A percentile compares a stretch with the other conserved stretches of the same genome.
These are phyloP conservation scores for Phragmites australis DNA, from an alignment of 176 grass and related monocot species.

Conservation along the genomic window DNA sequence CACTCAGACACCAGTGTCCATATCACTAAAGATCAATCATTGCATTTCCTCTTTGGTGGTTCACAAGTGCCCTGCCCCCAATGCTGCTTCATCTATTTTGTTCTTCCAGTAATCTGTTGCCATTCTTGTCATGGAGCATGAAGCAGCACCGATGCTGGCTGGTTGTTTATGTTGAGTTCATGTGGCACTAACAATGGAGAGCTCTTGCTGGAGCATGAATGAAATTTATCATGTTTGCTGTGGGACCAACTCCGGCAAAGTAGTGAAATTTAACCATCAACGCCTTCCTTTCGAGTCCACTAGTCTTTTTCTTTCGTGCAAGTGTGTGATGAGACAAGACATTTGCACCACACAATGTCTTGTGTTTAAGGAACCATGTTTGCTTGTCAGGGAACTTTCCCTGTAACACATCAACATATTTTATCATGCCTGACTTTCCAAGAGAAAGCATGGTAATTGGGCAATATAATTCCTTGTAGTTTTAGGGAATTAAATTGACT, in stretches of 20 bases:
- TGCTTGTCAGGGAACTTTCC: slow-evolving; percentile 12
- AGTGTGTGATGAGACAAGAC: not conserved
- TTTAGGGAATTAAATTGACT: too few relatives aligned
- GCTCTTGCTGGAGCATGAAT: not conserved
- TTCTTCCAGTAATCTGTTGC: too few relatives aligned
- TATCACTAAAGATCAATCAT: not conserved
- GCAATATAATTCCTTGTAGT: too few relatives aligned
- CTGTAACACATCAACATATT: not conserved
- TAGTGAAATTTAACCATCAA: not conserved
- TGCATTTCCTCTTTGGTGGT: not conserved
- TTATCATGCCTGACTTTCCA: not conserved
- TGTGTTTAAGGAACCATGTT: slow-evolving; percentile 27
- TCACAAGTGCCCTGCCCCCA: not conserved
- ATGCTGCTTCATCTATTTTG: too few relatives aligned
- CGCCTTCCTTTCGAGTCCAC: not conserved
- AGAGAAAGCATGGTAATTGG: not conserved
- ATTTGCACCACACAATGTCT: not conserved
- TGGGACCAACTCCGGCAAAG: not conserved
- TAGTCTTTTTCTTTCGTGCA: not conserved
- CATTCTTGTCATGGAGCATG: too few relatives aligned
- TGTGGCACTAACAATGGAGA: not conserved
- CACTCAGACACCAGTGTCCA: not conserved
- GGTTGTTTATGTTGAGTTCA: not conserved
- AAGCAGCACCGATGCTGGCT: not conserved
- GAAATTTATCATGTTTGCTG: too few relatives aligned